Percentiles rank a stretch among this genome's conserved stretches.
Conservation (phyloP, 2,329 filamentous ascomycete genomes). For the Lomentospora prolificans region DNA sequence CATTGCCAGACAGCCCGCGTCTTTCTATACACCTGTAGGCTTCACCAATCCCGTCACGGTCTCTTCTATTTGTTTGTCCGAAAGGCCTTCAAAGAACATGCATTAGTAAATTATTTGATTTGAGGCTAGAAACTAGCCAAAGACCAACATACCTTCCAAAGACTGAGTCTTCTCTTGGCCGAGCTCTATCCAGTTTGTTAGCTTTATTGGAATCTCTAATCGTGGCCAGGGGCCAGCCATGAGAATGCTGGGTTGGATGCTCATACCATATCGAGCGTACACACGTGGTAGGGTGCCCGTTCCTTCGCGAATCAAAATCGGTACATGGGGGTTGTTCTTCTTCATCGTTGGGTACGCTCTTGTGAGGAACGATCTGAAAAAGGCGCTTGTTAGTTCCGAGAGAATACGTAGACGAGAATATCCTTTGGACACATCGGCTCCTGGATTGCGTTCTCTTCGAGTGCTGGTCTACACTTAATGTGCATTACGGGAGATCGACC, state of each 20-base stretch:
- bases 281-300: slow-evolving; percentile 73
- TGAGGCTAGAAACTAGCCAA: too few relatives aligned
- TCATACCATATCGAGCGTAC: slow-evolving; percentile 79
- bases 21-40: slow-evolving; percentile 10
- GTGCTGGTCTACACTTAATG: too few relatives aligned
- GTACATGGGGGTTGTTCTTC: slow-evolving; percentile 91
- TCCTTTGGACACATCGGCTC: too few relatives aligned
- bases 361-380: slow-evolving; percentile 70
- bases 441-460: too few relatives aligned
- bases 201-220: neutral
- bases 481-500: slow-evolving; percentile 24
- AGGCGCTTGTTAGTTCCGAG: slow-evolving; percentile 13
- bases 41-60: slow-evolving; percentile 45
- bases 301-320: slow-evolving; percentile 92
- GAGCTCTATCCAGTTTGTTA: slow-evolving; percentile 33
- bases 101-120: too few relatives aligned
- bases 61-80: slow-evolving; percentile 53
- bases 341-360: slow-evolving; percentile 97
- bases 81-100: slow-evolving; percentile 31
- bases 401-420: too few relatives aligned
- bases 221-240: too few relatives aligned
- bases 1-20: neutral
- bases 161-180: slow-evolving; percentile 48
- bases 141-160: slow-evolving; percentile 33
- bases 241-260: neutral